Percentiles rank a stretch among this genome's conserved stretches.
phyloP scores from a whole-genome alignment of 2,329 filamentous ascomycete species.

The Monosporascus sp. region DNA sequence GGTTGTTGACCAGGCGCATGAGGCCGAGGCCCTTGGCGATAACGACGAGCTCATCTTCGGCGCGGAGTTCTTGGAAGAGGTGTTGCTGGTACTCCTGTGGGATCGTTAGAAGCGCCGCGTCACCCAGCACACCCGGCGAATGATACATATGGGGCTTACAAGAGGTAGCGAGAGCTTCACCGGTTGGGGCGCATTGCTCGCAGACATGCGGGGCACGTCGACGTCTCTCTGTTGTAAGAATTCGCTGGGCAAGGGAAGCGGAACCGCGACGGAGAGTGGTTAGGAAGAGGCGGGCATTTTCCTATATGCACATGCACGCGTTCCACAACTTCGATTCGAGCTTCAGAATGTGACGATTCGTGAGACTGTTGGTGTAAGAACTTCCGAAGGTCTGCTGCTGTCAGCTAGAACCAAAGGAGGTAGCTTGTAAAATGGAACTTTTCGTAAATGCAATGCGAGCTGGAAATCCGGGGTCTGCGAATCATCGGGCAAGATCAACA shows the following conservation, averaged over 20 bases:
- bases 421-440: background rate
- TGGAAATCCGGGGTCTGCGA: background rate
- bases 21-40: slow-evolving; percentile 89
- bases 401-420: background rate
- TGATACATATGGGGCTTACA: slow-evolving; percentile 34
- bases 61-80: slow-evolving; percentile 83
- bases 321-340: no score
- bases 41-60: slow-evolving; percentile 90
- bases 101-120: slow-evolving; percentile 1
- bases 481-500: background rate
- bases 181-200: slow-evolving; percentile 54
- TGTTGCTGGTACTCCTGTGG: slow-evolving; percentile 83
- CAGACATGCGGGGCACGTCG: slow-evolving; percentile 43
- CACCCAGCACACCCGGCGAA: background rate
- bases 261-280: background rate
- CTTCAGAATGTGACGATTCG: no score
- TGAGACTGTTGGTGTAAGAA: background rate
- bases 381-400: background rate
- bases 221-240: slow-evolving; percentile 9
- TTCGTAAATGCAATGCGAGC: background rate
- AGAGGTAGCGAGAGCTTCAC: slow-evolving; percentile 79
- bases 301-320: background rate
- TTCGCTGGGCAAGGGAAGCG: background rate
- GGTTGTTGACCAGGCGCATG: slow-evolving; percentile 87
- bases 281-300: slow-evolving; percentile 20